Percentiles rank a stretch among this genome's conserved stretches.
Evolutionary conservation across 352 stramenopile species (phyloP).

Genomic region (Thalassiosira exigua): DNA sequence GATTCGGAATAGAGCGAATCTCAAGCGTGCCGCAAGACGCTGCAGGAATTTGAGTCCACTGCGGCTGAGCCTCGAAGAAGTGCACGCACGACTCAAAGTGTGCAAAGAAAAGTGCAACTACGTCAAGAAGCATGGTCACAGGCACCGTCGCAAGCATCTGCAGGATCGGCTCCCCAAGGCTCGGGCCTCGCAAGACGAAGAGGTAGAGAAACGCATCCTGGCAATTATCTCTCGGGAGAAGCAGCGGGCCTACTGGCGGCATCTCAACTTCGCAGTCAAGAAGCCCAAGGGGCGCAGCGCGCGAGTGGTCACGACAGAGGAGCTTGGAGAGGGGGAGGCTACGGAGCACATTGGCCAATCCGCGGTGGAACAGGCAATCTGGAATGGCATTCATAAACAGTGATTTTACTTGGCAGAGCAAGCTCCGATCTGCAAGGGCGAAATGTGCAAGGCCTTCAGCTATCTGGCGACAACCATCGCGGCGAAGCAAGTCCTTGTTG

Average conservation of each 20-base stretch:
- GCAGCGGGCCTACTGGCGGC: constrained; percentile 9
- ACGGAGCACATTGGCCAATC: constrained; percentile 1
- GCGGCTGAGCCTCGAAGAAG: constrained; percentile 5
- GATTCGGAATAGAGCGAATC: constrained; percentile 26
- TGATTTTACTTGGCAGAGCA: constrained; percentile 31
- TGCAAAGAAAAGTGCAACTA: constrained; percentile 30
- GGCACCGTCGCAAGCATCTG: constrained; percentile 10
- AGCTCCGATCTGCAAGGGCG: constrained; percentile 38
- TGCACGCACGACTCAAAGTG: constrained; percentile 2
- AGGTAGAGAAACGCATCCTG: constrained; percentile 14
- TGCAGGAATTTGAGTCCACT: constrained; percentile 20
- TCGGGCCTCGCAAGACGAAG: too few species aligned
- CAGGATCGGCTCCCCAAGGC: too few species aligned
- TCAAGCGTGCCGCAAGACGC: constrained; percentile 13
- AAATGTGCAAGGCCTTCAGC: not conserved
- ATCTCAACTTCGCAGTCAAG: constrained; percentile 8
- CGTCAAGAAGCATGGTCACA: constrained; percentile 21
- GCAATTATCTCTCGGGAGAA: constrained; percentile 18
- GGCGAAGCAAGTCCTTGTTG: constrained; percentile 10
- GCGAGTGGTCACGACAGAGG: not conserved
- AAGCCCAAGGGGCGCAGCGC: not conserved
- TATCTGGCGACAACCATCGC: not conserved
- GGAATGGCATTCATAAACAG: not conserved
- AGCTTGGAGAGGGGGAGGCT: not conserved
- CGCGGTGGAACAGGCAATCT: constrained; percentile 17